Conservation (phyloP, 1,284 basidiomycete species). For the Termitomyces sp. region DNA sequence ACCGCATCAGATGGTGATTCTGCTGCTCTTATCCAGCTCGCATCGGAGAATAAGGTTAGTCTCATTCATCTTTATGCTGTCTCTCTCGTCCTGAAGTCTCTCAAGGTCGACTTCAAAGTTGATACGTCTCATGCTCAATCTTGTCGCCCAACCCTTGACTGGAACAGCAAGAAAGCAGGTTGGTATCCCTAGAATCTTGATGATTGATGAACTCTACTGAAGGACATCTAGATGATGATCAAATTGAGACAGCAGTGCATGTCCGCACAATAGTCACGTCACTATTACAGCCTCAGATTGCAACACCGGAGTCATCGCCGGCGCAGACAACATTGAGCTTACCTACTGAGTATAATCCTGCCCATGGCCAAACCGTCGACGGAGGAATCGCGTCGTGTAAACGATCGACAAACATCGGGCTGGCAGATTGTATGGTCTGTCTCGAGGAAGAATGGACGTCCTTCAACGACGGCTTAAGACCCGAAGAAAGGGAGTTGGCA, state of each 20-base stretch:
- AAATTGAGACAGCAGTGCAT: conserved; percentile 63
- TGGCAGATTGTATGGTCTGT: conserved; percentile 57
- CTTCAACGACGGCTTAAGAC: conserved; percentile 30
- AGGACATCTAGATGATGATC: conserved; percentile 61
- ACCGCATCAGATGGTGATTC: conserved; percentile 69
- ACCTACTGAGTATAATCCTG: conserved; percentile 18
- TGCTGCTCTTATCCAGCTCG: conserved; percentile 64
- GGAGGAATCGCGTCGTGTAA: conserved; percentile 49
- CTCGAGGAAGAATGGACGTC: conserved; percentile 38
- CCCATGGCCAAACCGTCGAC: conserved; percentile 43
- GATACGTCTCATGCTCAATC: conserved; percentile 57
- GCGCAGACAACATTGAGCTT: conserved; percentile 16
- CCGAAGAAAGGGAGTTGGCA: conserved; percentile 31
- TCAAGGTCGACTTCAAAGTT: conserved; percentile 60
- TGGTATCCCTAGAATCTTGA: conserved; percentile 13
- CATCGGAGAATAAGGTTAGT: conserved; percentile 62
- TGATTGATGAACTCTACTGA: too few species aligned
- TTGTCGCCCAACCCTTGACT: conserved; percentile 54
- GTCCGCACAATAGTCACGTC: conserved; percentile 29
- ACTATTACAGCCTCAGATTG: conserved; percentile 10
- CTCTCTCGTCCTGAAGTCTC: neutral
- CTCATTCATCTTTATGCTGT: neutral
- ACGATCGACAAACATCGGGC: conserved; percentile 31
- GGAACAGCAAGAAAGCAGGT: conserved; percentile 86
- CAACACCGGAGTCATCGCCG: conserved; percentile 15